A percentile compares a stretch with the other conserved stretches of the same genome.
Evolutionary conservation across 2,329 filamentous ascomycete species (phyloP).

Genomic region (Pseudogymnoascus verrucosus): DNA sequence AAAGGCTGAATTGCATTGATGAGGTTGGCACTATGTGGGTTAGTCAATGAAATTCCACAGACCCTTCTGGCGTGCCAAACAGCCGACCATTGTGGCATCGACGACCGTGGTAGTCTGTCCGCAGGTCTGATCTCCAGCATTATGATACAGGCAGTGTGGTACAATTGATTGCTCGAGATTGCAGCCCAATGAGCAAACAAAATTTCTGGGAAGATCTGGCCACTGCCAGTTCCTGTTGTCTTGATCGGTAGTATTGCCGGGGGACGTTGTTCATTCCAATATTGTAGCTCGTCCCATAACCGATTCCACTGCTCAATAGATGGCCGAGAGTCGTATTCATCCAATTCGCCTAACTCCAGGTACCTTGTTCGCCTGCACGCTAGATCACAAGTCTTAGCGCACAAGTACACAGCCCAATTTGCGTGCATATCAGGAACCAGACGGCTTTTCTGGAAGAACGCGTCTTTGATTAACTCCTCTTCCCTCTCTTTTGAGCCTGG

Average conservation of each 20-base stretch:
- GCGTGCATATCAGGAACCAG: constrained; percentile 45
- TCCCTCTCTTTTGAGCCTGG: background rate
- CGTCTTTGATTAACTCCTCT: constrained; percentile 13
- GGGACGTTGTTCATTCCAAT: constrained; percentile 40
- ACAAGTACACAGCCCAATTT: constrained; percentile 51
- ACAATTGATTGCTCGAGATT: constrained; percentile 49
- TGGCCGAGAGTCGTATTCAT: constrained; percentile 33
- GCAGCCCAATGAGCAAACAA: constrained; percentile 46
- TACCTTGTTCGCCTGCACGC: constrained; percentile 41
- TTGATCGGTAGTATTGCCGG: constrained; percentile 39
- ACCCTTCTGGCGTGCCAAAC: constrained; percentile 49
- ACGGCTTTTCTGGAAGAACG: constrained; percentile 18
- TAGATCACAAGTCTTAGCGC: constrained; percentile 43
- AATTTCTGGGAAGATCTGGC: constrained; percentile 41
- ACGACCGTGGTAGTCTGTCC: constrained; percentile 15
- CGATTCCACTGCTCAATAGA: constrained; percentile 39
- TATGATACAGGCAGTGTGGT: constrained; percentile 47
- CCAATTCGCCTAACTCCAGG: constrained; percentile 38
- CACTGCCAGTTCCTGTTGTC: constrained; percentile 29
- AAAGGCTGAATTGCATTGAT: constrained; percentile 52
- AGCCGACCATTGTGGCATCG: constrained; percentile 27
- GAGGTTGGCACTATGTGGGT: constrained; percentile 46
- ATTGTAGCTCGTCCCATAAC: constrained; percentile 43
- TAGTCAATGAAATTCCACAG: constrained; percentile 48
- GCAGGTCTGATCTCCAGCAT: constrained; percentile 38